A percentile compares a stretch with the other conserved stretches of the same genome.
Conservation (phyloP, 2,329 filamentous ascomycete species). For the Xylariaceae sp. region DNA sequence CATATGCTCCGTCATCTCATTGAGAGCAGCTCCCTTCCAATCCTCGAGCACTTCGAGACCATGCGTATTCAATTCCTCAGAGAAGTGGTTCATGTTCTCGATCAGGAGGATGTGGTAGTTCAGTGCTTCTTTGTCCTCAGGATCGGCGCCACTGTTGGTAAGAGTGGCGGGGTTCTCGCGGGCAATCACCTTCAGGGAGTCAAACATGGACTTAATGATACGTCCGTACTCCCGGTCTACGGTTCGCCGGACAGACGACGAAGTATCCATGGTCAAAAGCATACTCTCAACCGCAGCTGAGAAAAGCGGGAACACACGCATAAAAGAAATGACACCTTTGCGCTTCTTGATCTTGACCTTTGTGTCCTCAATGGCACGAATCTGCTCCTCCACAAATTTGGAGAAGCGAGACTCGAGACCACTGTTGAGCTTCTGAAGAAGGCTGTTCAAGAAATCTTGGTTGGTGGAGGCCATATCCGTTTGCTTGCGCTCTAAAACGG, state of each 20-base stretch:
- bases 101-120: slow-evolving; percentile 97
- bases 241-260: slow-evolving; percentile 62
- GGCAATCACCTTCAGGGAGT: slow-evolving; percentile 92
- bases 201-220: slow-evolving; percentile 93
- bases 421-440: slow-evolving; percentile 73
- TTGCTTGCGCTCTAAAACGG: slow-evolving; percentile 72
- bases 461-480: slow-evolving; percentile 79
- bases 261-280: slow-evolving; percentile 54
- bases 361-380: slow-evolving; percentile 92
- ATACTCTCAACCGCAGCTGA: slow-evolving; percentile 79
- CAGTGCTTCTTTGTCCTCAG: slow-evolving; percentile 90
- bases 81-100: slow-evolving; percentile 97
- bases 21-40: slow-evolving; percentile 72
- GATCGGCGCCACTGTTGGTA: slow-evolving; percentile 44
- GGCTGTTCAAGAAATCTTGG: slow-evolving; percentile 80
- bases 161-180: slow-evolving; percentile 56
- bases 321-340: slow-evolving; percentile 92
- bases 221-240: slow-evolving; percentile 84
- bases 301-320: slow-evolving; percentile 87
- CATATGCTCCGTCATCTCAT: slow-evolving; percentile 83
- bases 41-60: slow-evolving; percentile 71
- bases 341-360: slow-evolving; percentile 99
- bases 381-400: slow-evolving; percentile 90
- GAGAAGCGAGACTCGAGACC: slow-evolving; percentile 70
- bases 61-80: slow-evolving; percentile 79